Conservation (phyloP, 140 eudicot genomes). For the Bidens hawaiensis region DNA sequence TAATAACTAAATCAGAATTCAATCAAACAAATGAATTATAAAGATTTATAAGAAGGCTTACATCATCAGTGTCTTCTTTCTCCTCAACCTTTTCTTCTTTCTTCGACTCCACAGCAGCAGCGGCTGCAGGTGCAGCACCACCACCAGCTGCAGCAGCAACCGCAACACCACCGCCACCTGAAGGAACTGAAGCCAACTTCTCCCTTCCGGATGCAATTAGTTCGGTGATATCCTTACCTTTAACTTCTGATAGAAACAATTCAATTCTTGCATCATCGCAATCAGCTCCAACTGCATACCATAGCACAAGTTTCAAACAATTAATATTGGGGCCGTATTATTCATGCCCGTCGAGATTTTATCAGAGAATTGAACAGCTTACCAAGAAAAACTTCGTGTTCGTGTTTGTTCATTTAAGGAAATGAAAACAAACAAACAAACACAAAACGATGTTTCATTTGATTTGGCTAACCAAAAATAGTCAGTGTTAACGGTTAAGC, state of each 20-base stretch:
- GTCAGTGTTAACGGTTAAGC: no score
- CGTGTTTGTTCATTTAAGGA: background rate
- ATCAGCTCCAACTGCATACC: constrained; percentile 11
- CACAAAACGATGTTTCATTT: no score
- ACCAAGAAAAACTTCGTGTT: no score
- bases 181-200: constrained; percentile 11
- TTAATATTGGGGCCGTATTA: no score
- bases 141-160: background rate
- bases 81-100: constrained; percentile 6
- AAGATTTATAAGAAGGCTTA: background rate
- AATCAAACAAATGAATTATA: background rate
- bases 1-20: background rate
- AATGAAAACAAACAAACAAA: no score
- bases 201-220: constrained; percentile 14
- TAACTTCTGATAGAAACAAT: constrained; percentile 2
- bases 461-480: no score
- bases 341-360: no score
- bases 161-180: background rate
- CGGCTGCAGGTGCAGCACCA: constrained; percentile 6
- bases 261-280: constrained; percentile 11
- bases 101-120: constrained; percentile 3
- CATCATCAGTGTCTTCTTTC: constrained; percentile 6
- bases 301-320: background rate
- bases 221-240: constrained; percentile 10
- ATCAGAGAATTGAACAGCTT: no score